A percentile compares a stretch with the other conserved stretches of the same genome.
phyloP scores from a whole-genome alignment of 768 basidiomycete species.

The Lanmaoa pseudosensibilis region DNA sequence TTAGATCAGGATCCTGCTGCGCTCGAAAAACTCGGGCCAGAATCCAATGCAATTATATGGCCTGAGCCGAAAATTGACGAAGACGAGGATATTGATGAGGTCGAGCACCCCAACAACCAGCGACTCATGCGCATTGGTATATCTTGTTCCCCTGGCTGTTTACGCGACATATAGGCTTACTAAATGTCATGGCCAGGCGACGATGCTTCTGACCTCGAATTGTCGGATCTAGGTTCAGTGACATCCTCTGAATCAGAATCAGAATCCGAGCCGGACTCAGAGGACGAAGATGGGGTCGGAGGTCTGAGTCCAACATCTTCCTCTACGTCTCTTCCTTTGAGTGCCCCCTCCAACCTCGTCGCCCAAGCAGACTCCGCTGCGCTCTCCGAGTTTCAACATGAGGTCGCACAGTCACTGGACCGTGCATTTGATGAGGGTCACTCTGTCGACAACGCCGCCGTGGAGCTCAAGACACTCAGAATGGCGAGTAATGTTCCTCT shows the following conservation, averaged over 20 bases:
- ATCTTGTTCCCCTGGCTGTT: neutral
- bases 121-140: constrained; percentile 76
- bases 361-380: constrained; percentile 44
- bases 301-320: constrained; percentile 43
- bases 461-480: constrained; percentile 93
- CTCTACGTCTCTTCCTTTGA: constrained; percentile 45
- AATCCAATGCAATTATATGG: constrained; percentile 82
- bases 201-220: constrained; percentile 57
- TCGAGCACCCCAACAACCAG: constrained; percentile 66
- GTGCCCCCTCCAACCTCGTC: constrained; percentile 38
- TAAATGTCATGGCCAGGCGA: constrained; percentile 44
- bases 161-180: neutral
- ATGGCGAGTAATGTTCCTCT: constrained; percentile 96
- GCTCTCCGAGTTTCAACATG: constrained; percentile 70
- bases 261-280: constrained; percentile 40
- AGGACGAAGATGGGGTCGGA: constrained; percentile 41
- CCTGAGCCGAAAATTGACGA: constrained; percentile 59
- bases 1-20: constrained; percentile 51
- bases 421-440: constrained; percentile 92
- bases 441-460: constrained; percentile 87
- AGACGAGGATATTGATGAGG: constrained; percentile 61
- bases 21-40: constrained; percentile 55
- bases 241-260: constrained; percentile 52
- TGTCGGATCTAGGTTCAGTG: constrained; percentile 58
- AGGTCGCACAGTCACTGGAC: constrained; percentile 82